Evolutionary conservation across 805 yeast genomes (phyloP).

Genomic region (Saccharomycopsis capsularis): DNA sequence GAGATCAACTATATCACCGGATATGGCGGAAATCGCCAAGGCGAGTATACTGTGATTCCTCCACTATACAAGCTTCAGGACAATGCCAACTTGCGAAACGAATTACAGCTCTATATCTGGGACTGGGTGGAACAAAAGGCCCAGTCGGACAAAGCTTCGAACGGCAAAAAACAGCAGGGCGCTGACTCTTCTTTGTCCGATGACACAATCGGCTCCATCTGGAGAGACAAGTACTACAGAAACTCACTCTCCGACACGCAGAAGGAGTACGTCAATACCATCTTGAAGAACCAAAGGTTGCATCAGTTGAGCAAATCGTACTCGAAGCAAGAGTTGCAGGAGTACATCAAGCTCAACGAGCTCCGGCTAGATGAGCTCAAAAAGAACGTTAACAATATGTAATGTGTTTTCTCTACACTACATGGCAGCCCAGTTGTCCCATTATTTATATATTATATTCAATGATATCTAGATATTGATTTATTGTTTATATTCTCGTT

Average conservation of each 20-base stretch:
- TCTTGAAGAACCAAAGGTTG: slow-evolving; percentile 2
- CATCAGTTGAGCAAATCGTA: slow-evolving; percentile 7
- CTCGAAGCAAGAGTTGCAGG: slow-evolving; percentile 18
- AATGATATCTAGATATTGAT: too few species aligned
- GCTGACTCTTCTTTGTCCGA: background rate
- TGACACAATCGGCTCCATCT: background rate
- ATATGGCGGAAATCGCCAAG: background rate
- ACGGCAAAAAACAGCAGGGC: background rate
- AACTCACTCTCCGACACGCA: slow-evolving; percentile 5
- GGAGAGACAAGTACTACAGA: slow-evolving; percentile 15
- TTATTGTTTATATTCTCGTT: too few species aligned
- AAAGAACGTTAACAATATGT: background rate
- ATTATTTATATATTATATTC: too few species aligned
- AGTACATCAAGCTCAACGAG: slow-evolving; percentile 17
- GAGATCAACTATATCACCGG: slow-evolving; percentile 4
- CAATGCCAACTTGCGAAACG: slow-evolving; percentile 11
- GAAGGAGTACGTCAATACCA: slow-evolving; percentile 9
- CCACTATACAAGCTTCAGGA: slow-evolving; percentile 11
- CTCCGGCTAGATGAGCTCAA: slow-evolving; percentile 12
- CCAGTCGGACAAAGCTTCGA: background rate
- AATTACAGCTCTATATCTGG: slow-evolving; percentile 18
- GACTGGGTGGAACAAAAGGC: slow-evolving; percentile 19
- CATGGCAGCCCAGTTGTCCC: too few species aligned
- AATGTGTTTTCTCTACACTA: too few species aligned
- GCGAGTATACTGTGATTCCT: slow-evolving; percentile 15